These are phyloP conservation scores for Marasmius fiardii DNA, from an alignment of 1,284 basidiomycete genomes.

Conservation along the genomic window DNA sequence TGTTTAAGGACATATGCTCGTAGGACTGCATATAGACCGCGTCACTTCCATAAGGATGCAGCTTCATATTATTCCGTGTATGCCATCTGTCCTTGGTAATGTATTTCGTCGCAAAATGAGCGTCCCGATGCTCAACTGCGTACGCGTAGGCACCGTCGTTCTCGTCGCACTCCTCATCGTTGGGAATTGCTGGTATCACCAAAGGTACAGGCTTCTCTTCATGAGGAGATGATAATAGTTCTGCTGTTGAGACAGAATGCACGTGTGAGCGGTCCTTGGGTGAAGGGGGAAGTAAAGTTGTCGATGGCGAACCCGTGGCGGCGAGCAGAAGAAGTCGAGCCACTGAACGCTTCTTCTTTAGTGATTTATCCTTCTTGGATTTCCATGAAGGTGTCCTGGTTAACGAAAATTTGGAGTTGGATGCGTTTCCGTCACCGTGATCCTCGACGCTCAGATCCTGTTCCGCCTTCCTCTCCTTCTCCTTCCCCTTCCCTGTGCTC, in stretches of 20 bases:
- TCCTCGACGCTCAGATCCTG: neutral
- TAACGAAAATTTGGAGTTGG: neutral
- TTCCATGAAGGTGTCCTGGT: neutral
- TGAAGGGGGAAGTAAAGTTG: neutral
- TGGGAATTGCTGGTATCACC: neutral
- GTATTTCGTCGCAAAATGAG: neutral
- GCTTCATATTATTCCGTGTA: constrained; percentile 37
- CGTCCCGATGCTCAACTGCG: constrained; percentile 1
- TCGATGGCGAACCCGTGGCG: neutral
- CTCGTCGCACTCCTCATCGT: constrained; percentile 1
- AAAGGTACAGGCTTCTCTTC: constrained; percentile 1
- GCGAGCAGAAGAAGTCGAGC: neutral
- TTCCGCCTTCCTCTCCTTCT: constrained; percentile 8
- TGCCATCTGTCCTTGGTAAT: constrained; percentile 23
- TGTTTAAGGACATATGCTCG: constrained; percentile 52
- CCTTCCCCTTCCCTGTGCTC: constrained; percentile 1
- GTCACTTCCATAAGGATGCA: constrained; percentile 50
- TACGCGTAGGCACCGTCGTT: constrained; percentile 2
- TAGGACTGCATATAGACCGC: constrained; percentile 66
- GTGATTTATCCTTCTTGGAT: neutral
- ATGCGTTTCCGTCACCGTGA: neutral
- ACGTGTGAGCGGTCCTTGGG: neutral
- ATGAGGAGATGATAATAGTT: neutral
- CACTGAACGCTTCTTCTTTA: constrained; percentile 3
- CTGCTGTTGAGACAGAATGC: neutral